phyloP scores from a whole-genome alignment of 495 filamentous ascomycete species.

The Penicillium maclennaniae region DNA sequence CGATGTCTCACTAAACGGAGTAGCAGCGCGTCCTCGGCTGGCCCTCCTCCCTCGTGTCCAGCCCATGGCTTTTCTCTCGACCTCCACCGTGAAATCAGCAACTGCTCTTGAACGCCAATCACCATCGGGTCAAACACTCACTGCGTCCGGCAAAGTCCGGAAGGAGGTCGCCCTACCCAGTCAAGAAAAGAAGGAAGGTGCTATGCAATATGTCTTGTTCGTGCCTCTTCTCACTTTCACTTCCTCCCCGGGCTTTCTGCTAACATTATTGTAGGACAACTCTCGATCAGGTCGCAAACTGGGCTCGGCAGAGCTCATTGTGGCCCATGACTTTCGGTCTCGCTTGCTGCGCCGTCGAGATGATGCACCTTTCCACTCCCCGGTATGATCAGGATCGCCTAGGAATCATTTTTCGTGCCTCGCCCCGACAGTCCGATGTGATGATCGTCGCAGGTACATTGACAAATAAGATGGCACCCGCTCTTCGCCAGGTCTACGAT shows the following conservation, averaged over 20 bases:
- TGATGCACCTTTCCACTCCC: conserved; percentile 97
- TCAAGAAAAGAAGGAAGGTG: conserved; percentile 91
- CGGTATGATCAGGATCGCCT: conserved; percentile 95
- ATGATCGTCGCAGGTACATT: conserved; percentile 97
- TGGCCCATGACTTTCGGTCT: conserved; percentile 99
- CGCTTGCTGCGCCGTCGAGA: conserved; percentile 94
- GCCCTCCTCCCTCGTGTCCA: conserved; percentile 23
- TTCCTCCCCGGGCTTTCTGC: conserved; percentile 2
- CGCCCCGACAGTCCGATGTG: conserved; percentile 90
- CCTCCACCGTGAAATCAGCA: conserved; percentile 40
- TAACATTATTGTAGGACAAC: conserved; percentile 60
- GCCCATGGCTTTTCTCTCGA: conserved; percentile 37
- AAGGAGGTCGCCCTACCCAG: conserved; percentile 82
- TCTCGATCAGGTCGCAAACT: conserved; percentile 88
- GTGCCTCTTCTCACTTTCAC: conserved; percentile 28
- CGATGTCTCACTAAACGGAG: conserved; percentile 11
- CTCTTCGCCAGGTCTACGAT: conserved; percentile 91
- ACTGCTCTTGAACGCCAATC: conserved; percentile 45
- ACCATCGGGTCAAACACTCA: conserved; percentile 36
- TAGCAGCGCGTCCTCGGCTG: conserved; percentile 29
- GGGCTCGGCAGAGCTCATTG: conserved; percentile 87
- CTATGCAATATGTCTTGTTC: conserved; percentile 95
- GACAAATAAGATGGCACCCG: conserved; percentile 98
- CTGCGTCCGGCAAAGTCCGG: conserved; percentile 50
- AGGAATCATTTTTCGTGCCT: conserved; percentile 96